Evolutionary conservation across 768 basidiomycete species (phyloP).

Genomic region (Daedalea quercina): DNA sequence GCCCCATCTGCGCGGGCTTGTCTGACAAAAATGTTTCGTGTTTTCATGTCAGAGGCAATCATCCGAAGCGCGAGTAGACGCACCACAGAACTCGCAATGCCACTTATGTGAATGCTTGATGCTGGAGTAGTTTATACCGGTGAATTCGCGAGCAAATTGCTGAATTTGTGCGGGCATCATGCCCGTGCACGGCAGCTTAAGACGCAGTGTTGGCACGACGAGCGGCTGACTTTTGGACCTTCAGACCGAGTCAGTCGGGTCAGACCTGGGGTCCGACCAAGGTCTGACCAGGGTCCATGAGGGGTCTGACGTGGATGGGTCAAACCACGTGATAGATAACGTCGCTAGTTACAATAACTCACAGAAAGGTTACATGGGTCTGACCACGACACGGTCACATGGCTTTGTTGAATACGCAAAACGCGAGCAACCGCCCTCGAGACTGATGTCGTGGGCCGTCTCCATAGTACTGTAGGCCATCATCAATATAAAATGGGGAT

Average conservation of each 20-base stretch:
- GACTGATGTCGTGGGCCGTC: background rate
- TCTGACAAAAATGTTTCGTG: background rate
- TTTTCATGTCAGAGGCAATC: background rate
- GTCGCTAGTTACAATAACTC: background rate
- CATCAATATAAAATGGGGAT: background rate
- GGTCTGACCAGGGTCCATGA: background rate
- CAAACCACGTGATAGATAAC: background rate
- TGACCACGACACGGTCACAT: background rate
- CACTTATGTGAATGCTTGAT: background rate
- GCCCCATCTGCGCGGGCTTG: background rate
- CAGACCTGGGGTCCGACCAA: background rate
- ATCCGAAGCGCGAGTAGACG: background rate
- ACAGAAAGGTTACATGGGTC: background rate
- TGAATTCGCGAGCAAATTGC: background rate
- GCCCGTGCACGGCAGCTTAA: background rate
- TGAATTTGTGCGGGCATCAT: background rate
- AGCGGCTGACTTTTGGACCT: background rate
- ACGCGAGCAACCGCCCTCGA: background rate
- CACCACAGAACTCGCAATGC: background rate
- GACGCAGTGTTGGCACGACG: background rate
- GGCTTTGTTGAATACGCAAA: background rate
- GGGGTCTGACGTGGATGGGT: background rate
- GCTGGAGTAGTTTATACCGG: background rate
- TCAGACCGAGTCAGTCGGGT: background rate
- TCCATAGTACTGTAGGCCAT: background rate